These are phyloP conservation scores for Pyrenophora graminea DNA, from an alignment of 2,329 filamentous ascomycete genomes.

Conservation along the genomic window DNA sequence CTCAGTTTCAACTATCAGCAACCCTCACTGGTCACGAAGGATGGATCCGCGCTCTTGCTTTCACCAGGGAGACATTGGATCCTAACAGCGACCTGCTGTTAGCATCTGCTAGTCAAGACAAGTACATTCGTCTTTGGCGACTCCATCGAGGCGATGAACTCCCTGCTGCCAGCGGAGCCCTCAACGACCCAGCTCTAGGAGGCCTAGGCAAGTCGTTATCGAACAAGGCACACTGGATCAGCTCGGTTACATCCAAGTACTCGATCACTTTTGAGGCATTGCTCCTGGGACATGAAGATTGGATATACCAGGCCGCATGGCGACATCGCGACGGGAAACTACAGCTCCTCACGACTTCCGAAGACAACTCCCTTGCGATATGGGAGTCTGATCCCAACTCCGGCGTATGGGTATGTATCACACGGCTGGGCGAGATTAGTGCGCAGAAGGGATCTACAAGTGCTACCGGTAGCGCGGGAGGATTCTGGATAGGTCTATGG, in stretches of 20 bases:
- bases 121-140: slow-evolving; percentile 93
- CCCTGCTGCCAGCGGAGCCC: slow-evolving; percentile 59
- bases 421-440: slow-evolving; percentile 89
- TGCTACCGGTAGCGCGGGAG: slow-evolving; percentile 91
- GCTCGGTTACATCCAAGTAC: slow-evolving; percentile 63
- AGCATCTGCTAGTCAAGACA: slow-evolving; percentile 94
- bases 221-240: slow-evolving; percentile 85
- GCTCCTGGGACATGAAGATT: slow-evolving; percentile 93
- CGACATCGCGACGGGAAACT: slow-evolving; percentile 59
- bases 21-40: slow-evolving; percentile 88
- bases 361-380: slow-evolving; percentile 90
- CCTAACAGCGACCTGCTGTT: slow-evolving; percentile 72
- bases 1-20: slow-evolving; percentile 71
- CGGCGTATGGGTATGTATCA: slow-evolving; percentile 87
- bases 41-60: slow-evolving; percentile 87
- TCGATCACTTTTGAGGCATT: slow-evolving; percentile 92
- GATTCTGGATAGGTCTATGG: slow-evolving; percentile 97
- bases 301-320: slow-evolving; percentile 92
- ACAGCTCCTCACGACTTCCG: slow-evolving; percentile 85
- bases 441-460: slow-evolving; percentile 94
- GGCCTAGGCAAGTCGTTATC: slow-evolving; percentile 74
- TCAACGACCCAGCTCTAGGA: slow-evolving; percentile 61
- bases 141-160: slow-evolving; percentile 72
- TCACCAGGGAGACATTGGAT: slow-evolving; percentile 65
- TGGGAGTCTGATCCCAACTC: slow-evolving; percentile 86